Evolutionary conservation across 2,329 filamentous ascomycete genomes (phyloP), one percentile per base, ranked within the genome.

Genomic region (Fusarium chuoi): DNA sequence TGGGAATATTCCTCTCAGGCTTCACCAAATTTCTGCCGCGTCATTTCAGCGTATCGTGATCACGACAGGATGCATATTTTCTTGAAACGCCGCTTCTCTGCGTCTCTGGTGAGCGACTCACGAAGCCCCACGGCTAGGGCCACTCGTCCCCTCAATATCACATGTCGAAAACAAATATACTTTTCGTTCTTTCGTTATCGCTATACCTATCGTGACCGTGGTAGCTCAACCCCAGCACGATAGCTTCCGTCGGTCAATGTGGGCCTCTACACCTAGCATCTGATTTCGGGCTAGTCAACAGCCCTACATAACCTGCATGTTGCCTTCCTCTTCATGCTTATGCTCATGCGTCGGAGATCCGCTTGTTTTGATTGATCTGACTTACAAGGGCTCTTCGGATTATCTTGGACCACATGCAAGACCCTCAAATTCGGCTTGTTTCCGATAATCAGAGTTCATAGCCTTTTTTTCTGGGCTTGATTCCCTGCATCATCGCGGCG

Each of bases 201-300:
- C 44, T 49, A 46, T 54, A 10, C 22, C 42, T 54, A 42, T 71
- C 30, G 22, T 39, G 52, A 68, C 52, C 46, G 30, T 13, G 13
- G 65, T 28, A 61, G 52, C 45, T 52, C 59, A 46, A 22, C 33
- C 39, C 44, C 38, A 45, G 22, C 36, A 22, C n/a, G 46, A 66
- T 46, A 48, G 49, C 38, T 63, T 74, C 48, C 38, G 28, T 46
- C 48, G 33, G 54, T 51, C 58, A 49, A 60, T 54, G 67, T 68
- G 71, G 71, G 62, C 49, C 66, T 61, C 42, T 57, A 48, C 62
- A 51, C 71, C 71, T 61, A 33, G 48, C 71, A 64, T 73, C 58
- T 30, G 30, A 49, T 70, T 55, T 71, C n/a, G 39, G 46, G 62
- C 62, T 71, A 74, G 48, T 38, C 42, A 7, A 48, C 52, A 71